phyloP scores from a whole-genome alignment of 139 green algal species.

The Chlamydomonas incerta region DNA sequence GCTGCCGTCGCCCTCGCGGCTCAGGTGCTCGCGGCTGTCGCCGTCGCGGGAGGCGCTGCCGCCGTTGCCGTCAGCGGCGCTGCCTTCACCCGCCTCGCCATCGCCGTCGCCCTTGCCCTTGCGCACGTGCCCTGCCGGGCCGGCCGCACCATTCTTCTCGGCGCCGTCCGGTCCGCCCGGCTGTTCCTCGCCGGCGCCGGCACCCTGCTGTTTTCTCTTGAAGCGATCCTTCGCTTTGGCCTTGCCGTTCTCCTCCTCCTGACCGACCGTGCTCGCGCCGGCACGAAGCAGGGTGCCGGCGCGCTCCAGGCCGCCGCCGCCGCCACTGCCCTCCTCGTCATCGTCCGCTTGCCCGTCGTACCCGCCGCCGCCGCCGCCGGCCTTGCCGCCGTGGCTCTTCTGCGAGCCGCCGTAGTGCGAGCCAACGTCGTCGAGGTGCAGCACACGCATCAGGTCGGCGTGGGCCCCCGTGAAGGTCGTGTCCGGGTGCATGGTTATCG shows the following conservation, averaged over 20 bases:
- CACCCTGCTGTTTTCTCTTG: background rate
- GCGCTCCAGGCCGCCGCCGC: background rate
- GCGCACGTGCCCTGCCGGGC: background rate
- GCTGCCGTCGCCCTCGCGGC: background rate
- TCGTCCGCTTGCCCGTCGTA: background rate
- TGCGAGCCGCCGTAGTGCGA: no score
- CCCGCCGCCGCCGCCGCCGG: background rate
- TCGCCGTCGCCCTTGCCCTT: background rate
- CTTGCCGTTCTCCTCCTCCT: background rate
- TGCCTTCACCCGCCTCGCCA: no score
- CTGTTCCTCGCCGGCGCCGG: background rate
- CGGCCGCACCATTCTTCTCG: background rate
- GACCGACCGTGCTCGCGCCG: no score
- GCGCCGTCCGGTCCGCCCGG: background rate
- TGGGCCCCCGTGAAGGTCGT: constrained; percentile 25
- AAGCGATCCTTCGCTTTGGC: background rate
- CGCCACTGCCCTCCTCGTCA: background rate
- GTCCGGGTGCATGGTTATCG: constrained; percentile 15
- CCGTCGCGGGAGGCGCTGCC: background rate
- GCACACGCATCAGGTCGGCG: constrained; percentile 7
- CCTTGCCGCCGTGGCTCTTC: background rate
- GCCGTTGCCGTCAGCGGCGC: no score
- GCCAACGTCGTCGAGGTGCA: constrained; percentile 7
- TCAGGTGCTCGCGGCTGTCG: background rate
- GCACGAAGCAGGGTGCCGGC: background rate